phyloP scores from a whole-genome alignment of 495 filamentous ascomycete genomes.

The Tuber brumale region DNA sequence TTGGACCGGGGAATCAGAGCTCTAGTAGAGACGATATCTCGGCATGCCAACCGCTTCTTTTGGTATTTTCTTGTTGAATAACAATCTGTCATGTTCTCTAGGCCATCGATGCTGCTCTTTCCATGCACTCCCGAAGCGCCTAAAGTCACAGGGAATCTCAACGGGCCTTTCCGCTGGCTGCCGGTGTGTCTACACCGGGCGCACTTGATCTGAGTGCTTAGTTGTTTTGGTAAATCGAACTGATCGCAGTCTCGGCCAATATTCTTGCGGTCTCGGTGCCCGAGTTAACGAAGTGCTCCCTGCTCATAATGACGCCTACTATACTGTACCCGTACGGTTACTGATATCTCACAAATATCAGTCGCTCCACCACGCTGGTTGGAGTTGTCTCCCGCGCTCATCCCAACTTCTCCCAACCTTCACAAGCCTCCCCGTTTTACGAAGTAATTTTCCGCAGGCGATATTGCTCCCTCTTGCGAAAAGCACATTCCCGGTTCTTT shows the following conservation, averaged over 20 bases:
- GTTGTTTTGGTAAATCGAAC: background rate
- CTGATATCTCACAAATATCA: background rate
- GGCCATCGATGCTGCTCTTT: background rate
- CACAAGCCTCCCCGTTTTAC: background rate
- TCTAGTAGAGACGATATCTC: background rate
- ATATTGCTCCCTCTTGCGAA: background rate
- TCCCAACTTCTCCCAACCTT: background rate
- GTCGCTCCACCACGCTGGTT: background rate
- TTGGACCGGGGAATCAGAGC: background rate
- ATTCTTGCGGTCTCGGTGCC: background rate
- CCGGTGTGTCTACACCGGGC: background rate
- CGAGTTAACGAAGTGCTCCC: background rate
- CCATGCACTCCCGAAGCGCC: background rate
- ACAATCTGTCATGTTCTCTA: background rate
- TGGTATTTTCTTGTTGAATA: background rate
- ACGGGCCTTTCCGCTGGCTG: background rate
- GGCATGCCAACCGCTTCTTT: background rate
- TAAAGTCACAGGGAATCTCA: too few species aligned
- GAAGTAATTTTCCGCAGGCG: background rate
- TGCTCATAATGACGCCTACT: background rate
- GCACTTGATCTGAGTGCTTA: background rate
- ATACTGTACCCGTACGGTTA: background rate
- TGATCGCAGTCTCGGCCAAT: background rate
- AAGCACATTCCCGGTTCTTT: background rate
- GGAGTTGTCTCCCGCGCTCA: background rate